Conservation (phyloP, 2,329 filamentous ascomycete genomes). For the Diaporthe sp. region DNA sequence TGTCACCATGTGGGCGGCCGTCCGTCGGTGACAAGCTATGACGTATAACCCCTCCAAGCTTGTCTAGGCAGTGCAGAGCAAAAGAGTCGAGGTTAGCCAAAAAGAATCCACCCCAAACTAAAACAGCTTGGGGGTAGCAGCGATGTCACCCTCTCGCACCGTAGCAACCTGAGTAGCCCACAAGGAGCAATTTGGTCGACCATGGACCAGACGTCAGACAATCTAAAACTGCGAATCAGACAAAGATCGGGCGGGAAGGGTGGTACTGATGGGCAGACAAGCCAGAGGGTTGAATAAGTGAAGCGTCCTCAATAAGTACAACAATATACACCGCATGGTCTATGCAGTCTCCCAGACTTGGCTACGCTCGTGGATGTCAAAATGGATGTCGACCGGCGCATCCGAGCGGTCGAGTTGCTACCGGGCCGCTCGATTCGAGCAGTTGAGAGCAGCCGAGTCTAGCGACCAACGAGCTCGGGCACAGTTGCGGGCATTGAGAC, state of each 20-base stretch:
- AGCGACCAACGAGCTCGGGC: background rate
- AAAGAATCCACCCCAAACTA: background rate
- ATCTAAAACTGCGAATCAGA: background rate
- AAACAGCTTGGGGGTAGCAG: background rate
- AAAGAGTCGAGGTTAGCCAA: background rate
- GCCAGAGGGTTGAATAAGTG: background rate
- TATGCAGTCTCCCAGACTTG: background rate
- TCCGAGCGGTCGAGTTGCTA: background rate
- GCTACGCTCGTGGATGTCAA: background rate
- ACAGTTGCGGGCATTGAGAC: background rate
- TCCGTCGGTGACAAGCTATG: background rate
- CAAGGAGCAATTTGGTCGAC: background rate
- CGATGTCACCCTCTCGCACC: conserved; percentile 10
- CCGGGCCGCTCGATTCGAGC: background rate
- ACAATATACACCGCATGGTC: background rate
- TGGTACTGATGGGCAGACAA: background rate
- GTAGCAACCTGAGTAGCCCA: background rate
- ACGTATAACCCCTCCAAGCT: conserved; percentile 19
- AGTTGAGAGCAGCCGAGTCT: background rate
- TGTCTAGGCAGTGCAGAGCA: background rate
- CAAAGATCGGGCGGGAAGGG: background rate
- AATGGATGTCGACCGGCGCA: background rate
- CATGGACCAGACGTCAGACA: background rate
- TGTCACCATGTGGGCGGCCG: background rate
- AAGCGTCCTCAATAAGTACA: background rate